phyloP scores from a whole-genome alignment of 768 basidiomycete genomes.

The Xerocomellus amylosporus region DNA sequence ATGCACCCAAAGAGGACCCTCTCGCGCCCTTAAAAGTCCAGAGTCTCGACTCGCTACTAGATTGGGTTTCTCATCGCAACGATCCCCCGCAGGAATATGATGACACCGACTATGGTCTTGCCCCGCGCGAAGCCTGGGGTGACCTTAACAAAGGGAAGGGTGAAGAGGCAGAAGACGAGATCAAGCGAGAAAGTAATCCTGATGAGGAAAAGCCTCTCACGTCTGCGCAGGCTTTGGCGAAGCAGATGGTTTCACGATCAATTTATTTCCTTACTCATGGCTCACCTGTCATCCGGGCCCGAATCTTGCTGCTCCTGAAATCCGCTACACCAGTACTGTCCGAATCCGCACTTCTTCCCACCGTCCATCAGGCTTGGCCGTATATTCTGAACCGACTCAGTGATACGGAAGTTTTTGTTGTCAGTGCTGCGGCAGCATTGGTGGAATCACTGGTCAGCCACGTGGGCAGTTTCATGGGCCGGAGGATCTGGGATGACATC shows the following conservation, averaged over 20 bases:
- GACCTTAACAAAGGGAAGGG: slow-evolving; percentile 26
- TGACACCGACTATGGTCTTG: slow-evolving; percentile 52
- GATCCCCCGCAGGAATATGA: slow-evolving; percentile 37
- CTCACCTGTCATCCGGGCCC: slow-evolving; percentile 81
- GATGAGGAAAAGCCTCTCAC: slow-evolving; percentile 54
- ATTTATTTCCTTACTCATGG: slow-evolving; percentile 89
- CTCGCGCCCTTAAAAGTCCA: slow-evolving; percentile 27
- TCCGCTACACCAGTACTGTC: slow-evolving; percentile 70
- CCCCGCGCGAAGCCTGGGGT: slow-evolving; percentile 60
- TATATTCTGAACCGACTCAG: slow-evolving; percentile 80
- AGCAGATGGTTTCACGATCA: slow-evolving; percentile 83
- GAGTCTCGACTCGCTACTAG: slow-evolving; percentile 51
- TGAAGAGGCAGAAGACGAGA: slow-evolving; percentile 21
- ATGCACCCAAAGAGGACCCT: slow-evolving; percentile 20
- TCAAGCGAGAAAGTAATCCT: slow-evolving; percentile 17
- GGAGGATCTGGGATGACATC: slow-evolving; percentile 84
- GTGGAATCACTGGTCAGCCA: slow-evolving; percentile 68
- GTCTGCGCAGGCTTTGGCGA: slow-evolving; percentile 70
- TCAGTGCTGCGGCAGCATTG: slow-evolving; percentile 69
- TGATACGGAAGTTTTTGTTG: slow-evolving; percentile 75
- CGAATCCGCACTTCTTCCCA: slow-evolving; percentile 74
- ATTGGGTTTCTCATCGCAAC: slow-evolving; percentile 61
- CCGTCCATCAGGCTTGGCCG: slow-evolving; percentile 92
- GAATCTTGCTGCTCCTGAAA: slow-evolving; percentile 72
- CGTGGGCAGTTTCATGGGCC: slow-evolving; percentile 82